Evolutionary conservation across 768 basidiomycete genomes (phyloP).

Genomic region (Candolleomyces aberdarensis): DNA sequence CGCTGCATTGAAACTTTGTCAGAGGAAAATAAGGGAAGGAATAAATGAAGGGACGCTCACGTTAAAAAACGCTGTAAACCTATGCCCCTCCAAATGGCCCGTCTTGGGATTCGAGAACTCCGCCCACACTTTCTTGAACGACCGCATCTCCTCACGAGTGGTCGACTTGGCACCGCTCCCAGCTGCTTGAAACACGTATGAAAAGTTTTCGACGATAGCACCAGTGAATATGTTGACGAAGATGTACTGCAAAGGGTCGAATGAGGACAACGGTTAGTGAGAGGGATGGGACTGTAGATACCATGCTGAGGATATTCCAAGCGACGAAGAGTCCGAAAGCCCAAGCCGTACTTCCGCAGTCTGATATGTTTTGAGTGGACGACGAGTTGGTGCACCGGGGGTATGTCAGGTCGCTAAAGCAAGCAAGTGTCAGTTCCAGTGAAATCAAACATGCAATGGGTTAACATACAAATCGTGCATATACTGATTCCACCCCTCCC

Average conservation of each 20-base stretch:
- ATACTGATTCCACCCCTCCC: constrained; percentile 95
- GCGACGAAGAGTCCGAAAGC: constrained; percentile 86
- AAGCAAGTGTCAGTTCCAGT: background rate
- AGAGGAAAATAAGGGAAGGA: constrained; percentile 3
- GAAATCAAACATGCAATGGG: no score
- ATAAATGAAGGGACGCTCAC: constrained; percentile 43
- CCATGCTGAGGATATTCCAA: constrained; percentile 96
- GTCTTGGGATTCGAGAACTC: constrained; percentile 77
- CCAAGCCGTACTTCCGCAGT: constrained; percentile 86
- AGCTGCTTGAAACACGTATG: constrained; percentile 89
- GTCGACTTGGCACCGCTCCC: constrained; percentile 79
- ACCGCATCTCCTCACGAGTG: constrained; percentile 87
- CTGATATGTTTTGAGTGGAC: constrained; percentile 52
- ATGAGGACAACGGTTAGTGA: background rate
- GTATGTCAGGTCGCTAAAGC: constrained; percentile 60
- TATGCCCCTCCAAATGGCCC: constrained; percentile 67
- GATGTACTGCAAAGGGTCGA: constrained; percentile 63
- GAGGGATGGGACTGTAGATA: constrained; percentile 26
- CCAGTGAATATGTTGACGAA: constrained; percentile 95
- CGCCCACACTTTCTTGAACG: constrained; percentile 94
- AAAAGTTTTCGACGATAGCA: constrained; percentile 95
- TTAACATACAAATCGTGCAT: constrained; percentile 90
- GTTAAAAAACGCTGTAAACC: constrained; percentile 76
- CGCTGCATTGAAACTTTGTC: constrained; percentile 41
- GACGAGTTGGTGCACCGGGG: constrained; percentile 74